phyloP scores from a whole-genome alignment of 1,139 yeast genomes.

The Spencermartinsiella ligniputridi region DNA sequence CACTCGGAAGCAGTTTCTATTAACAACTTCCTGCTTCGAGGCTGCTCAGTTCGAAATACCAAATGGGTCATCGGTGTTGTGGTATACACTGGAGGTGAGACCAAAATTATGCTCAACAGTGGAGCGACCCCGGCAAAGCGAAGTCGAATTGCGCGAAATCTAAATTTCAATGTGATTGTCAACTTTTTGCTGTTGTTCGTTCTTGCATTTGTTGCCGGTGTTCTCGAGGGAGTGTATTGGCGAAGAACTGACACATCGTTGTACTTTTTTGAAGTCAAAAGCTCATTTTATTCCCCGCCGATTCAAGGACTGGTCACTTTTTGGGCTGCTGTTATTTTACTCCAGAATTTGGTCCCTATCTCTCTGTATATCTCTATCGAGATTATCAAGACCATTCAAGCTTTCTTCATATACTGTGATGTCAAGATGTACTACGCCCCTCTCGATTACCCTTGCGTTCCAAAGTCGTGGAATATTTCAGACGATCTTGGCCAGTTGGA shows the following conservation, averaged over 20 bases:
- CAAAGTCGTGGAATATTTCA: conserved; percentile 96
- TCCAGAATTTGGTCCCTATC: conserved; percentile 88
- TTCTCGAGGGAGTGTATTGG: conserved; percentile 77
- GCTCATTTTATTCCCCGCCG: conserved; percentile 60
- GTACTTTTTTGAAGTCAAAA: conserved; percentile 64
- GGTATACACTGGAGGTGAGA: conserved; percentile 83
- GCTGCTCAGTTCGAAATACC: conserved; percentile 84
- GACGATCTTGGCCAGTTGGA: conserved; percentile 97
- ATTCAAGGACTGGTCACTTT: conserved; percentile 79
- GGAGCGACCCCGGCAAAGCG: conserved; percentile 90
- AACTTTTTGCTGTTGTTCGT: conserved; percentile 72
- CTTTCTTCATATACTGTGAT: conserved; percentile 84
- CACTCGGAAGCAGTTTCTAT: conserved; percentile 62
- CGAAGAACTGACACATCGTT: conserved; percentile 51
- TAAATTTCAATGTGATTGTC: conserved; percentile 75
- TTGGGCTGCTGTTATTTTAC: conserved; percentile 81
- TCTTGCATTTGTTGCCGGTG: conserved; percentile 77
- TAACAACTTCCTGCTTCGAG: conserved; percentile 79
- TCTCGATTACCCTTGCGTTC: conserved; percentile 90
- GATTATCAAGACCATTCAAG: conserved; percentile 87
- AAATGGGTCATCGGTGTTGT: conserved; percentile 94
- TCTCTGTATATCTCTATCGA: conserved; percentile 90
- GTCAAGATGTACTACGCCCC: conserved; percentile 76
- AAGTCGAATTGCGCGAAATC: conserved; percentile 76
- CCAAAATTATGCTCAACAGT: conserved; percentile 89